A percentile compares a stretch with the other conserved stretches of the same genome.
phyloP scores from a whole-genome alignment of 768 basidiomycete genomes.

The Hygrocybe punicea region DNA sequence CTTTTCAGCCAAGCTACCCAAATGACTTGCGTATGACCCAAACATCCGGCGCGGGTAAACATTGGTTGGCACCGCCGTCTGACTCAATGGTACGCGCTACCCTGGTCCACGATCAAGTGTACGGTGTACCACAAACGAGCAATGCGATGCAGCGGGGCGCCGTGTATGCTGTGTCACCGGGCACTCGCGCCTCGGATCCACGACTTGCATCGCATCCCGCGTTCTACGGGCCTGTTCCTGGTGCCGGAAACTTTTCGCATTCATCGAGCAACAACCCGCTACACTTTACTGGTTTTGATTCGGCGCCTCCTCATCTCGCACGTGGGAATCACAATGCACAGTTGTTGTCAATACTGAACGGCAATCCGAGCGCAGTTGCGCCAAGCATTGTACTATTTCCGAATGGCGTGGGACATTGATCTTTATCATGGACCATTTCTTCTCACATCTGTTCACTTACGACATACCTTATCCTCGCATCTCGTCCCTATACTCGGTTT shows the following conservation, averaged over 20 bases:
- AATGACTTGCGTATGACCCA: constrained; percentile 31
- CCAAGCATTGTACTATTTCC: background rate
- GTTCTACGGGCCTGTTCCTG: constrained; percentile 7
- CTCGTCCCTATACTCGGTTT: too few species aligned
- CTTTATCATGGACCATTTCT: too few species aligned
- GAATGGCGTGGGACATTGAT: constrained; percentile 4
- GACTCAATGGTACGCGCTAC: constrained; percentile 1
- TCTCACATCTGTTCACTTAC: too few species aligned
- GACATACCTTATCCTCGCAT: too few species aligned
- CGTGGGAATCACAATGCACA: constrained; percentile 7
- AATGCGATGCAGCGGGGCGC: too few species aligned
- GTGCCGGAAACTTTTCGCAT: too few species aligned
- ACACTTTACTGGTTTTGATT: constrained; percentile 8
- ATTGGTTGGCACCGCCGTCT: background rate
- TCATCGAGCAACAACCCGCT: too few species aligned
- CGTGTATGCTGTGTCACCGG: too few species aligned
- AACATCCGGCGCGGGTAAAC: constrained; percentile 25
- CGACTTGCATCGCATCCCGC: too few species aligned
- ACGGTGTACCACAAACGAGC: too few species aligned
- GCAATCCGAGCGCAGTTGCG: constrained; percentile 7
- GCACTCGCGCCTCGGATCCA: too few species aligned
- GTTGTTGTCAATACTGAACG: constrained; percentile 23
- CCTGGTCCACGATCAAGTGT: background rate
- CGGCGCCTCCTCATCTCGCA: background rate
- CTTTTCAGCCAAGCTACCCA: constrained; percentile 15